phyloP scores from a whole-genome alignment of 1,284 basidiomycete species.

The Boletus smithii region DNA sequence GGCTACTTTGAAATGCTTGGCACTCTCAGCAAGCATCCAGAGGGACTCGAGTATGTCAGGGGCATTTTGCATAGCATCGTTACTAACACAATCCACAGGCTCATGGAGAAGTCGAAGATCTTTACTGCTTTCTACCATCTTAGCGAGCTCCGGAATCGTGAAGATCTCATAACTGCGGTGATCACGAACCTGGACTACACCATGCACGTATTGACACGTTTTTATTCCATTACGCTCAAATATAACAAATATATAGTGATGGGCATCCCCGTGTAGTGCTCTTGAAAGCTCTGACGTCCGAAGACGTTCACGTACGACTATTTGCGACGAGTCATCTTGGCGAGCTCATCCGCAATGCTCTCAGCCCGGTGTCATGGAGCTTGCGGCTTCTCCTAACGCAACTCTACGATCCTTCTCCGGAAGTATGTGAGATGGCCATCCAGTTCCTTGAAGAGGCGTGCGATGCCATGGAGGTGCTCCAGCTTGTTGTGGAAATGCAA shows the following conservation, averaged over 20 bases:
- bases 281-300: slow-evolving; percentile 91
- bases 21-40: slow-evolving; percentile 79
- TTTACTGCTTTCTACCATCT: slow-evolving; percentile 96
- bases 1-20: slow-evolving; percentile 98
- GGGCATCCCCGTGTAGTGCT: slow-evolving; percentile 89
- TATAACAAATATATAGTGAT: slow-evolving; percentile 52
- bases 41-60: slow-evolving; percentile 84
- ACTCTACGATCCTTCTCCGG: slow-evolving; percentile 87
- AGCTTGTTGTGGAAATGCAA: slow-evolving; percentile 91
- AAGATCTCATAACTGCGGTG: slow-evolving; percentile 88
- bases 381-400: slow-evolving; percentile 90
- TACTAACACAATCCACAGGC: slow-evolving; percentile 40
- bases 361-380: slow-evolving; percentile 76
- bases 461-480: slow-evolving; percentile 76
- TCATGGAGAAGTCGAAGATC: slow-evolving; percentile 88
- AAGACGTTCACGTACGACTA: slow-evolving; percentile 82
- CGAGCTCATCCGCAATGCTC: slow-evolving; percentile 64
- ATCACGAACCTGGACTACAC: slow-evolving; percentile 91
- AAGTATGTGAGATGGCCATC: slow-evolving; percentile 89
- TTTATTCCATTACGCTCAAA: background rate
- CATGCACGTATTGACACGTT: slow-evolving; percentile 51
- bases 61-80: background rate
- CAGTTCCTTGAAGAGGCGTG: slow-evolving; percentile 89
- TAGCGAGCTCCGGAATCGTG: slow-evolving; percentile 84
- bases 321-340: slow-evolving; percentile 89